Conservation (phyloP, 768 basidiomycete genomes). For the Leccinum pellstonianum region DNA sequence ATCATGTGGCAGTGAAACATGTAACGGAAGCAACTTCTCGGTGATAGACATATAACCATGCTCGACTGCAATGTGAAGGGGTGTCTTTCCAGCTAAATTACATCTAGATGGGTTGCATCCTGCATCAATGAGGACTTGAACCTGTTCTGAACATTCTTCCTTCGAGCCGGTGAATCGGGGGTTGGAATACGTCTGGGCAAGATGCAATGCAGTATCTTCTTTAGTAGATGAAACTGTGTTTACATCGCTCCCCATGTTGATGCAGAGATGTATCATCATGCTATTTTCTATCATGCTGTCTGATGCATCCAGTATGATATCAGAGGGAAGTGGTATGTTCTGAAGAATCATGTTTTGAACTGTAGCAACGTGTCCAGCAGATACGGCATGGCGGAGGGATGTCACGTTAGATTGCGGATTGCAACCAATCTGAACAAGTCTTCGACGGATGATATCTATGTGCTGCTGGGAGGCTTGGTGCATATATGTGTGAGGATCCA, state of each 20-base stretch:
- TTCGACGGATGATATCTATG: neutral
- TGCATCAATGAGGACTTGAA: neutral
- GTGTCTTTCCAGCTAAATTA: neutral
- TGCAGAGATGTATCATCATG: neutral
- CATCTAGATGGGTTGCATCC: neutral
- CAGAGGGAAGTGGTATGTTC: neutral
- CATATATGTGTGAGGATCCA: rapidly evolving
- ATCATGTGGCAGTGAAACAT: neutral
- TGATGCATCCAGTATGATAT: neutral
- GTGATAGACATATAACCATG: neutral
- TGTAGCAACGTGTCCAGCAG: neutral
- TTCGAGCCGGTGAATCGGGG: rapidly evolving
- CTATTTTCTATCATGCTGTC: neutral
- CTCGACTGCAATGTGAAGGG: neutral
- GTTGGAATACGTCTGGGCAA: rapidly evolving
- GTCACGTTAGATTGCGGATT: neutral
- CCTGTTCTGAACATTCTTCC: neutral
- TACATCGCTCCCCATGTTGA: neutral
- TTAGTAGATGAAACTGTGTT: neutral
- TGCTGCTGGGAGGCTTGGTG: neutral
- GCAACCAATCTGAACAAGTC: neutral
- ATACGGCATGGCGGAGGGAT: neutral
- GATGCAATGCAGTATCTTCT: neutral
- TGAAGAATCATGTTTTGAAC: neutral
- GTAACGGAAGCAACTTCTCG: neutral